Evolutionary conservation across 371 early-diverging fungal genomes (phyloP).

Genomic region (Apophysomyces sp.): DNA sequence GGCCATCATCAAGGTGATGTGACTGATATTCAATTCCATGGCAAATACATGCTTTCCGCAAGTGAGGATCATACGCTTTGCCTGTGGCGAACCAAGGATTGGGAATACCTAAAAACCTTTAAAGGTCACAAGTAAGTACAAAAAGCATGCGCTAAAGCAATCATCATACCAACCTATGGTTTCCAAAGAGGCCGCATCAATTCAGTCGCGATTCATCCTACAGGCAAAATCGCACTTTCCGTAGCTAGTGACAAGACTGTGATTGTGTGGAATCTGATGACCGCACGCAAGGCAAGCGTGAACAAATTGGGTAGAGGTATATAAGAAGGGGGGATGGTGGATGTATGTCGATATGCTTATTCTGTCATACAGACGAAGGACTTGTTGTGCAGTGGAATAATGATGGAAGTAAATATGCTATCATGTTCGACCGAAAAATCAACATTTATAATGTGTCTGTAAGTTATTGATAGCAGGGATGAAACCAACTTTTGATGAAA

Average conservation of each 20-base stretch:
- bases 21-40: constrained; percentile 79
- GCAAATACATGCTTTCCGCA: constrained; percentile 84
- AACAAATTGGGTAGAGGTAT: constrained; percentile 56
- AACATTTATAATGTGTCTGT: constrained; percentile 69
- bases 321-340: background rate
- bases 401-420: constrained; percentile 73
- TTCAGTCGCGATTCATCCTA: constrained; percentile 87
- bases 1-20: constrained; percentile 88
- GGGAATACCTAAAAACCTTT: constrained; percentile 90
- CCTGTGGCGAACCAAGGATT: constrained; percentile 92
- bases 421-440: constrained; percentile 71
- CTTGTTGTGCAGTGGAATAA: constrained; percentile 76
- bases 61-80: constrained; percentile 88
- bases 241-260: constrained; percentile 82
- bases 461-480: constrained; percentile 19
- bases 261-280: constrained; percentile 89
- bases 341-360: background rate
- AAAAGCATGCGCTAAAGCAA: too few relatives aligned
- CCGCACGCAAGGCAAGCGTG: constrained; percentile 79
- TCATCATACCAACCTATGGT: background rate
- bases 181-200: constrained; percentile 55
- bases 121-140: constrained; percentile 84
- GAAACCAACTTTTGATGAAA: background rate
- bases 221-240: constrained; percentile 88
- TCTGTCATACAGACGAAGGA: constrained; percentile 39